Conservation (phyloP, 208 protist species). For the Leishmania braziliensis region DNA sequence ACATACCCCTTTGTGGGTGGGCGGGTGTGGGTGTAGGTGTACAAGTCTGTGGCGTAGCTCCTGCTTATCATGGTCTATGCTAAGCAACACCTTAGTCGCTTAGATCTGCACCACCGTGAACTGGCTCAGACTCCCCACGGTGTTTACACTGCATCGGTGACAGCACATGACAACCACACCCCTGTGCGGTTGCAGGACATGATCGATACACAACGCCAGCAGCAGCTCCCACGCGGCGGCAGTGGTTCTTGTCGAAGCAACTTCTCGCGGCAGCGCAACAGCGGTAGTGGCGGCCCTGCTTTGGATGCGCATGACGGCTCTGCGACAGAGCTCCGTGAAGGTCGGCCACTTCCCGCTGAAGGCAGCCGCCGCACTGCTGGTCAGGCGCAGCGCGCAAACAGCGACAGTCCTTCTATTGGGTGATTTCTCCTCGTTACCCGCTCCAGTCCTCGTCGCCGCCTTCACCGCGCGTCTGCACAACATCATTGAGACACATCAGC, state of each 20-base stretch:
- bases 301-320: neutral
- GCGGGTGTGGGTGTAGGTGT: too few species aligned
- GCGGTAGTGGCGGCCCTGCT: neutral
- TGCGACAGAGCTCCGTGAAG: constrained; percentile 5
- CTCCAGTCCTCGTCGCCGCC: constrained; percentile 3
- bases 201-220: neutral
- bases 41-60: neutral
- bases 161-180: neutral
- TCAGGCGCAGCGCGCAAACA: neutral
- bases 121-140: neutral
- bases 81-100: constrained; percentile 6
- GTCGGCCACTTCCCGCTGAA: neutral
- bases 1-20: neutral
- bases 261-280: neutral
- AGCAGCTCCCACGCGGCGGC: neutral
- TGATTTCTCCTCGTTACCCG: neutral
- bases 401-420: neutral
- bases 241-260: neutral
- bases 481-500: constrained; percentile 34
- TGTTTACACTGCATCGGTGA: neutral
- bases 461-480: constrained; percentile 24
- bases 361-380: neutral
- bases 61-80: constrained; percentile 20
- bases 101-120: constrained; percentile 15
- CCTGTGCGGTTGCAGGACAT: neutral